Evolutionary conservation across 164 flowering plant species (phyloP).

Genomic region (Piper longum): DNA sequence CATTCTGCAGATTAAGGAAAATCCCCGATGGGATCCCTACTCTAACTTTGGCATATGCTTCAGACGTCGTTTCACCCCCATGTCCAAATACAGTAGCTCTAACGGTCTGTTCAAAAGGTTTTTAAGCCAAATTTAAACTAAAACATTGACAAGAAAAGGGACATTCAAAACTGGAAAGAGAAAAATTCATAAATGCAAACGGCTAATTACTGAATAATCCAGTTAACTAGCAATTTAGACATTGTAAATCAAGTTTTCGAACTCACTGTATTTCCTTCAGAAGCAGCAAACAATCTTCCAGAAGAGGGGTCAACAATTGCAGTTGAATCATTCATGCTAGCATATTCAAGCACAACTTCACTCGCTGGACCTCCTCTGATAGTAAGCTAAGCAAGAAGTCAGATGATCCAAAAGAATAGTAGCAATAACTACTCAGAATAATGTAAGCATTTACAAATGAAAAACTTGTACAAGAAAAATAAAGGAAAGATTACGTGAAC

Average conservation of each 20-base stretch:
- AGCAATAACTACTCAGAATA: no score
- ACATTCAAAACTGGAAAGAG: no score
- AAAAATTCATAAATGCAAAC: no score
- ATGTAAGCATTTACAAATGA: no score
- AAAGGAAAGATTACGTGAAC: no score
- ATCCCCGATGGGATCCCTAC: constrained; percentile 68
- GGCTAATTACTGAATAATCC: not conserved
- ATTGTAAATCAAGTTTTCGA: not conserved
- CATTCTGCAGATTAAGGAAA: constrained; percentile 56
- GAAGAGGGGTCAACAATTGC: constrained; percentile 37
- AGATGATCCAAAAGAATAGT: not conserved
- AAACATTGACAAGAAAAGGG: no score
- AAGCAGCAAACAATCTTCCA: constrained; percentile 59
- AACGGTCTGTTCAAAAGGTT: constrained; percentile 31
- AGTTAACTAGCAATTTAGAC: not conserved
- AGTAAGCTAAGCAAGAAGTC: constrained; percentile 32
- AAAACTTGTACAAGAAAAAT: not conserved
- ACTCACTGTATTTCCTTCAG: constrained; percentile 68
- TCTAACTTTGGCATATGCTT: constrained; percentile 40
- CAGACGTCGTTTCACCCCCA: constrained; percentile 40
- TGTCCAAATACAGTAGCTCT: constrained; percentile 47
- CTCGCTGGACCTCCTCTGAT: constrained; percentile 71
- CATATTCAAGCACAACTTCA: constrained; percentile 37
- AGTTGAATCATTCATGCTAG: constrained; percentile 36
- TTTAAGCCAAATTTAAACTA: not conserved